Evolutionary conservation across 371 early-diverging fungal species (phyloP), one percentile per base, ranked within the genome.

Genomic region (Lichtheimia corymbifera): DNA sequence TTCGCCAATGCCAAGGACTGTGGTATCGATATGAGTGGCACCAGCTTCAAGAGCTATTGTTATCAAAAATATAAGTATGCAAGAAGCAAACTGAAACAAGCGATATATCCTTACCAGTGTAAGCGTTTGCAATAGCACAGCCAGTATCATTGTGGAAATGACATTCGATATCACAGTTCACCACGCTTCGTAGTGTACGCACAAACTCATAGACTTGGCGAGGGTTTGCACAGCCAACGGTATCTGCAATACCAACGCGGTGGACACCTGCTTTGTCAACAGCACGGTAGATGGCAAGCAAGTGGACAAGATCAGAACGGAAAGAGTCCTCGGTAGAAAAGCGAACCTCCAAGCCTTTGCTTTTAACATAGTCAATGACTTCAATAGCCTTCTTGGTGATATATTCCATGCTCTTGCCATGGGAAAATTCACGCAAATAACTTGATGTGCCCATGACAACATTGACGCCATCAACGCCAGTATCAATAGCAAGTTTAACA

Each of bases 121-220:
- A 96, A 35, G 98, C 95, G 72, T 97, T 97, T 42, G 97, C 97
- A 65, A 97, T 95, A 43, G 97, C 95, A 74, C 98, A 97, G 30
- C 96, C 96, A n/a, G 98, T 97, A 72, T 97, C 98, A 73, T 97
- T 93, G 83, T 97, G 98, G 88, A 97, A 97, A 70, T 97, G 98
- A 76, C 94, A 93, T 78, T 96, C 98, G 62, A 97, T 97, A 74
- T 97, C 98, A 73, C 97, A 96, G 59, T 90, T 92, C 27, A 97
- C 95, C 28, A 96, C 94, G 50, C 90, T 84, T 62, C 98, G 89
- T 44, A 97, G 84, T 9, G 96, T 97, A 69, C 92, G 87, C 63
- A 97, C 96, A 41, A 97, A 88, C 60, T 97, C 97, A 63, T 95
- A 95, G 6, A 97, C 98, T 85, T 97, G 98, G 56, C 95, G 91